Percentiles rank a stretch among this genome's conserved stretches.
phyloP scores from a whole-genome alignment of 495 filamentous ascomycete species.

The Monascus purpureus region DNA sequence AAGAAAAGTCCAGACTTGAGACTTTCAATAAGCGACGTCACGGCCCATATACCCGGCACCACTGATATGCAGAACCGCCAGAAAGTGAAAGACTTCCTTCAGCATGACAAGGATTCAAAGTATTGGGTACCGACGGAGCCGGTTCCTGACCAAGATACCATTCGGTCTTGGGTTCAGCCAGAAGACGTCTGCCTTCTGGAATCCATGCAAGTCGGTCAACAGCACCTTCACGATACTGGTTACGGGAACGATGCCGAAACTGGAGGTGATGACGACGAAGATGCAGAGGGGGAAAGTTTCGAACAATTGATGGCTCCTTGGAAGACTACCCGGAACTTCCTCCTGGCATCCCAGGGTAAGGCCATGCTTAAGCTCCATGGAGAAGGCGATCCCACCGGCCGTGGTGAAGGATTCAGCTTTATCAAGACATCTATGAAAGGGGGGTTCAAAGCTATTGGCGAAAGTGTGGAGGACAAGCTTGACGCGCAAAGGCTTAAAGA shows the following conservation, averaged over 20 bases:
- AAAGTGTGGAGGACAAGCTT: constrained; percentile 76
- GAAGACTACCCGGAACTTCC: constrained; percentile 88
- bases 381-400: constrained; percentile 87
- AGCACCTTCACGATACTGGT: constrained; percentile 72
- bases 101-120: constrained; percentile 68
- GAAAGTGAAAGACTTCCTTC: constrained; percentile 92
- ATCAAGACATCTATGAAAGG: constrained; percentile 98
- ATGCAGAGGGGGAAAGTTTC: constrained; percentile 53
- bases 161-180: constrained; percentile 78
- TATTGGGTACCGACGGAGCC: constrained; percentile 74
- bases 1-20: constrained; percentile 55
- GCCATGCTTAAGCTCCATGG: constrained; percentile 94
- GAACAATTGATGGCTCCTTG: constrained; percentile 89
- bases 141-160: constrained; percentile 59
- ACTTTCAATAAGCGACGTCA: constrained; percentile 64
- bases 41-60: constrained; percentile 74
- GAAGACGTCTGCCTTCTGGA: constrained; percentile 91
- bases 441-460: constrained; percentile 80
- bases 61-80: constrained; percentile 89
- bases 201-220: constrained; percentile 88
- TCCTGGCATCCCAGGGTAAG: constrained; percentile 85
- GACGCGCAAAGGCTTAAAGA: constrained; percentile 73
- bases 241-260: constrained; percentile 59
- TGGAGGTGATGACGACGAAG: constrained; percentile 52
- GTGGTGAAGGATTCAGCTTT: constrained; percentile 87